Evolutionary conservation across 768 basidiomycete genomes (phyloP).

Genomic region (Cyathus striatus): DNA sequence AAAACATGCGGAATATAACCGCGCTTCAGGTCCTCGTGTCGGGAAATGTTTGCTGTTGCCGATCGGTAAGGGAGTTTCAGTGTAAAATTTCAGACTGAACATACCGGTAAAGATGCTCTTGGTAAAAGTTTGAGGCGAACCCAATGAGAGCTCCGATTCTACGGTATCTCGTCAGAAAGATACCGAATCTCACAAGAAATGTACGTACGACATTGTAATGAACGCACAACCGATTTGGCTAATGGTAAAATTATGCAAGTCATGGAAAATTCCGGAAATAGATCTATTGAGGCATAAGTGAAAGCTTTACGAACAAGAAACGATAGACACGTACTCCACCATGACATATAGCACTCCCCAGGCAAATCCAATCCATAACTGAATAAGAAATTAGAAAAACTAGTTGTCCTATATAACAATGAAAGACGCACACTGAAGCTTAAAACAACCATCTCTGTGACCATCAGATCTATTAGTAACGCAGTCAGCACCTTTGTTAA

Average conservation of each 20-base stretch:
- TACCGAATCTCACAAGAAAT: neutral
- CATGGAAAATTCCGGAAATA: slow-evolving; percentile 48
- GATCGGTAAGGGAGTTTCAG: neutral
- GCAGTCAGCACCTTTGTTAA: neutral
- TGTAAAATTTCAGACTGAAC: slow-evolving; percentile 6
- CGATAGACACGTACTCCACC: slow-evolving; percentile 39
- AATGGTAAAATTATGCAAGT: slow-evolving; percentile 53
- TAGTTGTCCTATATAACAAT: slow-evolving; percentile 19
- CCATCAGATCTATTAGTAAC: slow-evolving; percentile 50
- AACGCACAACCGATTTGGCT: slow-evolving; percentile 60
- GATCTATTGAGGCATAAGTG: slow-evolving; percentile 30
- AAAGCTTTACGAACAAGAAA: neutral
- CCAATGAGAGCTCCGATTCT: slow-evolving; percentile 57
- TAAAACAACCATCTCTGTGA: slow-evolving; percentile 70
- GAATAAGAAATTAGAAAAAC: slow-evolving; percentile 1
- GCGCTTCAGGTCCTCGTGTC: slow-evolving; percentile 27
- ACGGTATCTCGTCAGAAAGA: neutral
- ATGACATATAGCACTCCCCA: slow-evolving; percentile 76
- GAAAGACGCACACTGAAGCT: slow-evolving; percentile 59
- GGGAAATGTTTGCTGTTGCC: slow-evolving; percentile 24
- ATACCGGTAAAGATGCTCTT: slow-evolving; percentile 47
- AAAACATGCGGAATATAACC: slow-evolving; percentile 47
- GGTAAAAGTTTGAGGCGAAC: slow-evolving; percentile 37
- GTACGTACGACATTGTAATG: slow-evolving; percentile 46
- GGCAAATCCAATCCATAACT: slow-evolving; percentile 68